phyloP scores from a whole-genome alignment of 441 rosid species.

The Jatropha podagrica region DNA sequence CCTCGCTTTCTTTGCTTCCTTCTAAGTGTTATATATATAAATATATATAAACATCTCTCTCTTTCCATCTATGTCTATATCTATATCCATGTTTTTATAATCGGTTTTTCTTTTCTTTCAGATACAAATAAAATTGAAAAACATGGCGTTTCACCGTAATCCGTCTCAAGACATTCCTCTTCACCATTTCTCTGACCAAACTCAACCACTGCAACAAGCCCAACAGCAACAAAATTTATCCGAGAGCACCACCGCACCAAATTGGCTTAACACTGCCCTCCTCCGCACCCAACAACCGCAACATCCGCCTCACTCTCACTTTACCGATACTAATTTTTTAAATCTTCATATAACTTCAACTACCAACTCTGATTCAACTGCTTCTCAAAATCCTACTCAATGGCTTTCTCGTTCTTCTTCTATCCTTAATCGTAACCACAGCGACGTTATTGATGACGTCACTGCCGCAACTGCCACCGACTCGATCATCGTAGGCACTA shows the following conservation, averaged over 20 bases:
- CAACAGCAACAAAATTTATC: conserved; percentile 37
- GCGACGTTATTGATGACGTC: conserved; percentile 66
- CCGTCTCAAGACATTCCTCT: conserved; percentile 77
- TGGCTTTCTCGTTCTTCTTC: conserved; percentile 67
- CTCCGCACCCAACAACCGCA: conserved; percentile 57
- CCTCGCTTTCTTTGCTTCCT: too few relatives aligned
- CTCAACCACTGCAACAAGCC: conserved; percentile 25
- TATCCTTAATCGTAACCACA: conserved; percentile 43
- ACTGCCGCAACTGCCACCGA: conserved; percentile 32
- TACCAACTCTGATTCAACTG: conserved; percentile 45
- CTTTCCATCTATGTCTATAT: background rate
- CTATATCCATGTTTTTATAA: conserved; percentile 17
- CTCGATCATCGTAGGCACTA: conserved; percentile 43
- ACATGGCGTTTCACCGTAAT: conserved; percentile 86
- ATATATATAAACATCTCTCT: too few relatives aligned
- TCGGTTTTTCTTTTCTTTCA: background rate
- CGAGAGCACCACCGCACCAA: conserved; percentile 52
- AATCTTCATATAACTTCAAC: conserved; percentile 61
- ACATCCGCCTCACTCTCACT: conserved; percentile 34
- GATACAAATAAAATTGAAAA: background rate
- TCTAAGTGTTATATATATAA: too few relatives aligned
- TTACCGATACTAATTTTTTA: conserved; percentile 61
- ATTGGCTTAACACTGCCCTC: conserved; percentile 88
- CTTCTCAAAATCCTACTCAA: conserved; percentile 46
- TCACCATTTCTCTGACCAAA: conserved; percentile 61